Conservation (phyloP, 148 eudicot species). For the Chenopodium berlandieri region DNA sequence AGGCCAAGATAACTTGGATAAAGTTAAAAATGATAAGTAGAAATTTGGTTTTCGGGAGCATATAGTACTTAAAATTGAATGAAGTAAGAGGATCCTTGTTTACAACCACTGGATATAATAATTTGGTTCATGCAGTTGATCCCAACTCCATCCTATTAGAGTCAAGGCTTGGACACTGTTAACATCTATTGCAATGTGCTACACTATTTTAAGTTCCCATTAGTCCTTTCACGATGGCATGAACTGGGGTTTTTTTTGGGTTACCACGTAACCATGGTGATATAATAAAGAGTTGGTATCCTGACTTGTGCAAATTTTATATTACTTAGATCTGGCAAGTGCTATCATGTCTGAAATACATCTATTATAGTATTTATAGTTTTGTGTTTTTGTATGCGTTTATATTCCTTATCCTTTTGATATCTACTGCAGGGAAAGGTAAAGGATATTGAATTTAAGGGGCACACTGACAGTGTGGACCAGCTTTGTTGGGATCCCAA, state of each 20-base stretch:
- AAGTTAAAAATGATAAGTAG: too few species aligned
- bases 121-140: too few species aligned
- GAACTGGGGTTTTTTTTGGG: neutral
- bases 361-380: neutral
- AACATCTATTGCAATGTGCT: too few species aligned
- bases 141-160: too few species aligned
- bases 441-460: slow-evolving; percentile 89
- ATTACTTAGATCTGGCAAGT: neutral
- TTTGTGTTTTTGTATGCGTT: neutral
- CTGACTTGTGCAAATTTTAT: neutral
- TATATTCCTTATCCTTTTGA: neutral
- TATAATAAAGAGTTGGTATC: neutral
- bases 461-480: slow-evolving; percentile 97
- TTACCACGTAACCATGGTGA: neutral
- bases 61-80: too few species aligned
- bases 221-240: neutral
- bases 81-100: too few species aligned
- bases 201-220: neutral
- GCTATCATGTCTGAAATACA: neutral
- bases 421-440: slow-evolving; percentile 64
- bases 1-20: too few species aligned
- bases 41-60: too few species aligned
- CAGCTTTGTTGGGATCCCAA: slow-evolving; percentile 99
- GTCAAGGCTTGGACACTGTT: too few species aligned
- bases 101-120: too few species aligned